Evolutionary conservation across 2,329 filamentous ascomycete genomes (phyloP).

Genomic region (Plectosphaerella sp.): DNA sequence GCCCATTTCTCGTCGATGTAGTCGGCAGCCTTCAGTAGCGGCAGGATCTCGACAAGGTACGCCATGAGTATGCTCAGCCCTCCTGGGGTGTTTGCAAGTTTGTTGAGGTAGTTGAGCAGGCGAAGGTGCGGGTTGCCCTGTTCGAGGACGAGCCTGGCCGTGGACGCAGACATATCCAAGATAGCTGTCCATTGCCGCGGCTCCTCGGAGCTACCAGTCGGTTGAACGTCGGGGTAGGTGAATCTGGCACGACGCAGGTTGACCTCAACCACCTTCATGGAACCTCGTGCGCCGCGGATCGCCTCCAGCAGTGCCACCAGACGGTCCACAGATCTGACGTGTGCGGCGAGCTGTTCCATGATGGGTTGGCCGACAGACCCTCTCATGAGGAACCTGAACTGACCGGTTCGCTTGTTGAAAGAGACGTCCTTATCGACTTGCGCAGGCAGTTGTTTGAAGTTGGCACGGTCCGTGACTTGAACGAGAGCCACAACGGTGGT

Average conservation of each 20-base stretch:
- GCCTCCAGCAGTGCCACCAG: conserved; percentile 67
- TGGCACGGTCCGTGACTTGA: conserved; percentile 45
- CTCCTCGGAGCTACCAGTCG: conserved; percentile 10
- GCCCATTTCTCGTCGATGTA: conserved; percentile 54
- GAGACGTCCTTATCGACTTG: conserved; percentile 57
- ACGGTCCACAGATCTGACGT: conserved; percentile 63
- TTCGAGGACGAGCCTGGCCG: conserved; percentile 34
- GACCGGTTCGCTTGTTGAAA: conserved; percentile 55
- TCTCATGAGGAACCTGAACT: conserved; percentile 58
- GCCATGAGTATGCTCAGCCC: conserved; percentile 49
- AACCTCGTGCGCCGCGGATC: conserved; percentile 50
- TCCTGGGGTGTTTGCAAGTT: conserved; percentile 49
- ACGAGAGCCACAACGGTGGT: conserved; percentile 43
- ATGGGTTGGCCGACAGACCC: conserved; percentile 55
- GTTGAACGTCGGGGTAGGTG: conserved; percentile 49
- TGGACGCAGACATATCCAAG: conserved; percentile 44
- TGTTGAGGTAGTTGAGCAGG: conserved; percentile 53
- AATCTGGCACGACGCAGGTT: conserved; percentile 63
- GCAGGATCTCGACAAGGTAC: conserved; percentile 57
- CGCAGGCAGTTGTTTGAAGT: conserved; percentile 50
- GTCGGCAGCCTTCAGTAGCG: conserved; percentile 58
- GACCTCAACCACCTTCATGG: conserved; percentile 54
- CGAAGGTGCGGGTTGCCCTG: conserved; percentile 63
- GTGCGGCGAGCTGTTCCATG: conserved; percentile 52
- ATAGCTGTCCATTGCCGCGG: conserved; percentile 44